phyloP scores from a whole-genome alignment of 2,329 filamentous ascomycete species.

The Calonectria pseudoturangicola region DNA sequence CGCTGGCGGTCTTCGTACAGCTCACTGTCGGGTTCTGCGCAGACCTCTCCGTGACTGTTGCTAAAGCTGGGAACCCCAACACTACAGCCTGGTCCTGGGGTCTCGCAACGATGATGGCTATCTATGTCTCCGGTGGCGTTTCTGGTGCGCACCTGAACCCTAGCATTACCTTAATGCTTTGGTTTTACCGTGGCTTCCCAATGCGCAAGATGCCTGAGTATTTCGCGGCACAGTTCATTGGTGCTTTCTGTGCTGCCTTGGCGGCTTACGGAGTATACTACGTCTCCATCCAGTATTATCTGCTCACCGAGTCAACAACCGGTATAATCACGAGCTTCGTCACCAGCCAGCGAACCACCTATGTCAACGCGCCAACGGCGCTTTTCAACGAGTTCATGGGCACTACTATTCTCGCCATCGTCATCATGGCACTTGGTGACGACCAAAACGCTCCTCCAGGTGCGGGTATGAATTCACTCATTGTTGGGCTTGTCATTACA shows the following conservation, averaged over 20 bases:
- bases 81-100: conserved; percentile 18
- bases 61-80: conserved; percentile 6
- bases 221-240: conserved; percentile 2
- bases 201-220: conserved; percentile 17
- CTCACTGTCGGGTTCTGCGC: conserved; percentile 9
- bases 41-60: conserved; percentile 1
- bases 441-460: conserved; percentile 10
- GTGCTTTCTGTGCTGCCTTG: conserved; percentile 1
- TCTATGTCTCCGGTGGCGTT: conserved; percentile 14
- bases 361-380: background rate
- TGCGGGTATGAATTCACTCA: conserved; percentile 4
- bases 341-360: background rate
- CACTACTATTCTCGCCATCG: conserved; percentile 14
- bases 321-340: conserved; percentile 11
- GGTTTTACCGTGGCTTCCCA: conserved; percentile 18
- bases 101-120: conserved; percentile 13
- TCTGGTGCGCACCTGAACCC: conserved; percentile 18
- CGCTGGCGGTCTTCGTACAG: conserved; percentile 2
- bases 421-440: conserved; percentile 12
- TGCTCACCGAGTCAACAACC: background rate
- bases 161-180: conserved; percentile 2
- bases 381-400: conserved; percentile 21
- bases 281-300: background rate
- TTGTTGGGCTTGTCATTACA: background rate
- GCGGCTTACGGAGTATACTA: conserved; percentile 17